Conservation (phyloP, 495 filamentous ascomycete genomes). For the Aspergillus cristatus region DNA sequence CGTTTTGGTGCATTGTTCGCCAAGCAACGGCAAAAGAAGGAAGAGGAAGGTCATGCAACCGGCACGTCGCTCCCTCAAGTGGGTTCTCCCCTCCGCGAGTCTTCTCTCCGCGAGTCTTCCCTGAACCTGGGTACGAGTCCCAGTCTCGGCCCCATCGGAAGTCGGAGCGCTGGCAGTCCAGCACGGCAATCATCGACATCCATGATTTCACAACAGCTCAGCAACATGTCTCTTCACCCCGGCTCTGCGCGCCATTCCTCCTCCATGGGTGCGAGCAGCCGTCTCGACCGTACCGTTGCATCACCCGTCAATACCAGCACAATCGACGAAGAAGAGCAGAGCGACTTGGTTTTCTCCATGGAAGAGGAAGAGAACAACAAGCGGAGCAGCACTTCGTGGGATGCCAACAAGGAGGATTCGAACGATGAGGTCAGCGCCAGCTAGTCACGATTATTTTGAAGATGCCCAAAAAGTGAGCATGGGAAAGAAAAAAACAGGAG, state of each 20-base stretch:
- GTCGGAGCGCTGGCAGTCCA: conserved; percentile 48
- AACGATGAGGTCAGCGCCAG: conserved; percentile 11
- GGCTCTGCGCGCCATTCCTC: conserved; percentile 31
- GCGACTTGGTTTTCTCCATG: conserved; percentile 73
- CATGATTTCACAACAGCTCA: conserved; percentile 61
- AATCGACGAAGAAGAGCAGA: conserved; percentile 66
- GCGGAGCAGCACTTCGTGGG: conserved; percentile 30
- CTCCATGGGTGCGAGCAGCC: conserved; percentile 22
- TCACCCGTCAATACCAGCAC: conserved; percentile 47
- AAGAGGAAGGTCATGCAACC: conserved; percentile 56
- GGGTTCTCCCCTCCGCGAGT: conserved; percentile 90
- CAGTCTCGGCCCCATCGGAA: conserved; percentile 50
- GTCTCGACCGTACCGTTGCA: conserved; percentile 35
- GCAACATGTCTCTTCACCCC: conserved; percentile 39
- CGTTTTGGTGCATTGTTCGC: conserved; percentile 81
- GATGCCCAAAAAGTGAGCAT: conserved; percentile 7
- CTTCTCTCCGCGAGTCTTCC: conserved; percentile 82
- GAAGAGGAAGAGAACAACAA: conserved; percentile 56
- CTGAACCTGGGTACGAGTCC: conserved; percentile 51
- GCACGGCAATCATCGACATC: conserved; percentile 58
- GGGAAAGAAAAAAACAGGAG: conserved; percentile 12
- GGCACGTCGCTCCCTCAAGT: conserved; percentile 70
- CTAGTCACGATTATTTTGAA: conserved; percentile 6
- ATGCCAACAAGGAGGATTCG: conserved; percentile 9
- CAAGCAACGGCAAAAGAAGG: conserved; percentile 59